Conservation (phyloP, 331 rosid species). For the Rhamnella rubrinervis region DNA sequence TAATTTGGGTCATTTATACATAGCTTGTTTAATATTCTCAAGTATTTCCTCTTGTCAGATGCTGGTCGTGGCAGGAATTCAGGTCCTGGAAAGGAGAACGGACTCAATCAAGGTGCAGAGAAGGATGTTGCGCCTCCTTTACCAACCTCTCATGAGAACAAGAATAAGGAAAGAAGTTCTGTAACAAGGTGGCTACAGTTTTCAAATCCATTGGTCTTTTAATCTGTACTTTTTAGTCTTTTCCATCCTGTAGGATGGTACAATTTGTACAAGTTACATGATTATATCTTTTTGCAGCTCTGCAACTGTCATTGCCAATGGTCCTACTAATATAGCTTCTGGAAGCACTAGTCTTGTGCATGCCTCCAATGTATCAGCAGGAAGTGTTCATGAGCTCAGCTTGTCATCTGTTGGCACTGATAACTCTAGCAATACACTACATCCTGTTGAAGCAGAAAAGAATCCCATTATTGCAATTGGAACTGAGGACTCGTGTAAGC, state of each 20-base stretch:
- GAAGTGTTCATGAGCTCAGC: conserved; percentile 41
- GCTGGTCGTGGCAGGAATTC: conserved; percentile 62
- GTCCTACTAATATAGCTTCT: conserved; percentile 44
- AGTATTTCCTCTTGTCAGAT: conserved; percentile 51
- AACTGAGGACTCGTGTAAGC: conserved; percentile 36
- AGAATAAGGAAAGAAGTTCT: conserved; percentile 55
- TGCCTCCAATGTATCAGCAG: conserved; percentile 39
- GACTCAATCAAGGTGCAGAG: conserved; percentile 58
- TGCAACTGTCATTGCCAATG: conserved; percentile 46
- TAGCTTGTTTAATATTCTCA: conserved; percentile 22
- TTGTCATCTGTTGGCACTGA: conserved; percentile 40
- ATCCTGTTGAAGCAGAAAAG: conserved; percentile 42
- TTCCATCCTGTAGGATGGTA: neutral
- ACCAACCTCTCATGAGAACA: conserved; percentile 55
- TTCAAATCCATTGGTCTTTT: neutral
- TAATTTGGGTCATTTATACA: conserved; percentile 16
- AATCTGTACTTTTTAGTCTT: neutral
- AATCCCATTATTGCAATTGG: conserved; percentile 34
- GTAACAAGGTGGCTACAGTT: conserved; percentile 51
- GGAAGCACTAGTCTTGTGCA: conserved; percentile 42
- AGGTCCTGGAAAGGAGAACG: conserved; percentile 65
- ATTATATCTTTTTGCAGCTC: conserved; percentile 51
- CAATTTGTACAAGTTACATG: conserved; percentile 19
- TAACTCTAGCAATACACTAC: conserved; percentile 39
- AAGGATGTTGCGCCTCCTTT: conserved; percentile 43